Percentiles rank a stretch among this genome's conserved stretches.
Evolutionary conservation across 2,329 filamentous ascomycete genomes (phyloP).

Genomic region (Cercospora sp.): DNA sequence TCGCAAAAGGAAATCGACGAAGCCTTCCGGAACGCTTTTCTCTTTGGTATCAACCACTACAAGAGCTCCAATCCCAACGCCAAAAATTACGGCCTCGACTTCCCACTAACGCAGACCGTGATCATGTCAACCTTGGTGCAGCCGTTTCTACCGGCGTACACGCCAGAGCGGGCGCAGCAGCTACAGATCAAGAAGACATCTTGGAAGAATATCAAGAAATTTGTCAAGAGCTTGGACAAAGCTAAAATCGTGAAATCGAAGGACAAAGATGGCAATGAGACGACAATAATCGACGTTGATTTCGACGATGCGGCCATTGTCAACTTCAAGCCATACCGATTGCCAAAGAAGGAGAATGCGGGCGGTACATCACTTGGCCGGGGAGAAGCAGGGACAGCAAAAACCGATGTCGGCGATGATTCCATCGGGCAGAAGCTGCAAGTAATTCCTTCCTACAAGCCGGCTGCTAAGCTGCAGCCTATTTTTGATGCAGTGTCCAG

Average conservation of each 20-base stretch:
- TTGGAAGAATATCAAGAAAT: conserved; percentile 70
- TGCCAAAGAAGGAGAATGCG: conserved; percentile 58
- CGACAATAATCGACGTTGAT: conserved; percentile 64
- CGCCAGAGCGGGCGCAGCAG: conserved; percentile 55
- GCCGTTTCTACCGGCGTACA: conserved; percentile 64
- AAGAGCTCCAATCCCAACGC: conserved; percentile 56
- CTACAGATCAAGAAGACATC: conserved; percentile 69
- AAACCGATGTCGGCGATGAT: conserved; percentile 41
- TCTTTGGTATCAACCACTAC: conserved; percentile 62
- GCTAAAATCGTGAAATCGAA: conserved; percentile 63
- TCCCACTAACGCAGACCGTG: conserved; percentile 63
- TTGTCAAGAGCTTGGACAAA: conserved; percentile 68
- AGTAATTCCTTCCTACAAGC: conserved; percentile 57
- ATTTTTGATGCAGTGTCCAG: conserved; percentile 55
- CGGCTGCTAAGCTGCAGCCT: conserved; percentile 58
- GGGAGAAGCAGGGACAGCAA: conserved; percentile 40
- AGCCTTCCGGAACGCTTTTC: conserved; percentile 63
- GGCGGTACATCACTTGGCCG: conserved; percentile 41
- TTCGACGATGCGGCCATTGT: conserved; percentile 58
- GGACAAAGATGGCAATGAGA: conserved; percentile 64
- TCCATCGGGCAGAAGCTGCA: conserved; percentile 51
- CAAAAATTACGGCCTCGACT: conserved; percentile 57
- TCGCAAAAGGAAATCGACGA: conserved; percentile 66
- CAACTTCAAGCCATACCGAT: conserved; percentile 61
- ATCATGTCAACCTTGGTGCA: conserved; percentile 65